Conservation (phyloP, 2,329 filamentous ascomycete species). For the Dryadomyces quercivorus region DNA sequence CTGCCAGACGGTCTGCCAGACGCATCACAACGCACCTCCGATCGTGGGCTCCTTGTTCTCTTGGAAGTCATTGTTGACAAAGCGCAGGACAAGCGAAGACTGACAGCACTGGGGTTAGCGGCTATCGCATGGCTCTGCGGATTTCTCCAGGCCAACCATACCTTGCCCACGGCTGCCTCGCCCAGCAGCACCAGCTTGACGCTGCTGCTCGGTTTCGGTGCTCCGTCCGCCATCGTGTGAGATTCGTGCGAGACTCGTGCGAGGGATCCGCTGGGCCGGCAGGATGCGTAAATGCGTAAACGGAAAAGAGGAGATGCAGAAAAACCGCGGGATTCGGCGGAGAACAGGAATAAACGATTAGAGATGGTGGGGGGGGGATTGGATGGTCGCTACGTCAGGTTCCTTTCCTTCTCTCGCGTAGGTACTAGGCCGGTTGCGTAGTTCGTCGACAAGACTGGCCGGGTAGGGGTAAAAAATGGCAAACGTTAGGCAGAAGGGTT, state of each 20-base stretch:
- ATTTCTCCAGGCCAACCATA: constrained; percentile 26
- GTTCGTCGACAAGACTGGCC: too few relatives aligned
- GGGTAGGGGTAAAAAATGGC: not conserved
- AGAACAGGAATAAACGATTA: not conserved
- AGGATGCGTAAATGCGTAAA: not conserved
- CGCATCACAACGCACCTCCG: constrained; percentile 54
- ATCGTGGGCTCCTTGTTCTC: constrained; percentile 99
- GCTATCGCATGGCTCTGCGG: not conserved
- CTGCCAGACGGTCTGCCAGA: not conserved
- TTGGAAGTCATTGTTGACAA: constrained; percentile 99
- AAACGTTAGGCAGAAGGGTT: not conserved
- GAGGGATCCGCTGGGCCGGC: not conserved
- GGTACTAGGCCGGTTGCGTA: too few relatives aligned
- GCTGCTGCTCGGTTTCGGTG: constrained; percentile 92
- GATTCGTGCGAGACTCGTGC: not conserved
- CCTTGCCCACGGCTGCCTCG: constrained; percentile 97
- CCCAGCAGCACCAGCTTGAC: constrained; percentile 97
- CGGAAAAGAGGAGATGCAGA: not conserved
- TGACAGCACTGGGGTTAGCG: constrained; percentile 22
- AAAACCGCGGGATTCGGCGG: not conserved
- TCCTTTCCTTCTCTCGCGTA: too few relatives aligned
- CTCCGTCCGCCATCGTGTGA: constrained; percentile 51
- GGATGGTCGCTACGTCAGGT: too few relatives aligned
- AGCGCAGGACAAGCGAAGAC: constrained; percentile 95
- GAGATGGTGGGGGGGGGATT: too few relatives aligned